A percentile compares a stretch with the other conserved stretches of the same genome.
These are phyloP conservation scores for Ampelocalamus luodianensis DNA, from an alignment of 176 grass and related monocot species.

Conservation along the genomic window DNA sequence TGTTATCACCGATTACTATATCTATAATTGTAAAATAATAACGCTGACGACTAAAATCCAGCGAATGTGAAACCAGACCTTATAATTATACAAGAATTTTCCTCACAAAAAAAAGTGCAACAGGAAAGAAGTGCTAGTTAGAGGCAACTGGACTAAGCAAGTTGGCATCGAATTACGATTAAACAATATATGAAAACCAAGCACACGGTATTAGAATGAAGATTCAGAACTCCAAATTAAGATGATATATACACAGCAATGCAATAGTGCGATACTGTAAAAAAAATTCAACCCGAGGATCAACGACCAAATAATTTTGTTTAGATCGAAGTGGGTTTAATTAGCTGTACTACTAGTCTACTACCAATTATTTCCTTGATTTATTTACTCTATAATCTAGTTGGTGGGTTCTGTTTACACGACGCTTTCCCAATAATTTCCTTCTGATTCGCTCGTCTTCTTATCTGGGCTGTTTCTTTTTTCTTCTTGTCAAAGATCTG, in stretches of 20 bases:
- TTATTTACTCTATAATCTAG: neutral
- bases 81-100: too few relatives aligned
- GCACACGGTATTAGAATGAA: too few relatives aligned
- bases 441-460: neutral
- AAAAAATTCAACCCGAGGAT: neutral
- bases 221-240: neutral
- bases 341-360: conserved; percentile 31
- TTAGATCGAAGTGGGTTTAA: conserved; percentile 13
- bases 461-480: conserved; percentile 16
- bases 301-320: neutral
- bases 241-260: neutral
- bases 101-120: too few relatives aligned
- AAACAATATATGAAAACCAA: too few relatives aligned
- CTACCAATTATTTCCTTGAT: neutral
- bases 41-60: too few relatives aligned
- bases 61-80: too few relatives aligned
- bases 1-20: too few relatives aligned
- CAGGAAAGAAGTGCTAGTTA: too few relatives aligned
- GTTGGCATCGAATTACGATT: too few relatives aligned
- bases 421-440: neutral
- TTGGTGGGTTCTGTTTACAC: conserved; percentile 50
- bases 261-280: neutral
- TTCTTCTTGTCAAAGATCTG: neutral
- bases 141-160: too few relatives aligned
- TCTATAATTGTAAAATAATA: too few relatives aligned